These are phyloP conservation scores for Lactarius tabidus DNA, from an alignment of 768 basidiomycete species.

Conservation along the genomic window DNA sequence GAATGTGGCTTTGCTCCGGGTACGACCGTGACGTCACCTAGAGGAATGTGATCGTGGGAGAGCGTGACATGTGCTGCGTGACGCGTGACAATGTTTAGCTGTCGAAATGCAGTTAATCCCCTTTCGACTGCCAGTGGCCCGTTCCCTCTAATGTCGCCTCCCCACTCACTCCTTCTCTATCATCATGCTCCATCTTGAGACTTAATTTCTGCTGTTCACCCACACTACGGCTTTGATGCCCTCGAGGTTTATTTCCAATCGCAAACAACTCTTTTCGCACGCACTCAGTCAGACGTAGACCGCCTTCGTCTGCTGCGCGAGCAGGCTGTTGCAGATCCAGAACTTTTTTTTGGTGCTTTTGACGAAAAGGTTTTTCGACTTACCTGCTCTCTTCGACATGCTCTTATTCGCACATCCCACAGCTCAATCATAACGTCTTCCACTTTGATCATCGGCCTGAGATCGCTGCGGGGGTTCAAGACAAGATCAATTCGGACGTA, in stretches of 20 bases:
- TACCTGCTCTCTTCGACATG: constrained; percentile 27
- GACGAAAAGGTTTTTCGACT: constrained; percentile 36
- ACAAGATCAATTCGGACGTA: constrained; percentile 57
- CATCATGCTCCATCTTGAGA: neutral
- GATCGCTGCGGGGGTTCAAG: constrained; percentile 42
- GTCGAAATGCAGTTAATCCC: neutral
- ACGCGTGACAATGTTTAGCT: neutral
- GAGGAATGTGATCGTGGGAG: constrained; percentile 11
- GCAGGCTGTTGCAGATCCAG: constrained; percentile 37
- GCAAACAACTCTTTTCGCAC: constrained; percentile 57
- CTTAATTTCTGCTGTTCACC: neutral
- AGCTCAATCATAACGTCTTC: constrained; percentile 36
- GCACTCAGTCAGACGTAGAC: constrained; percentile 60
- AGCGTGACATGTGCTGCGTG: too few relatives aligned
- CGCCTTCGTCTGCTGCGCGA: constrained; percentile 45
- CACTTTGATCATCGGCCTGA: constrained; percentile 44
- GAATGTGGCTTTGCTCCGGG: too few relatives aligned
- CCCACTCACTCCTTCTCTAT: neutral
- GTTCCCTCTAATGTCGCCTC: constrained; percentile 2
- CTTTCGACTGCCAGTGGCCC: neutral
- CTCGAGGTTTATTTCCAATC: constrained; percentile 61
- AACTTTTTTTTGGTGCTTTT: constrained; percentile 33
- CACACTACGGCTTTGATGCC: constrained; percentile 48
- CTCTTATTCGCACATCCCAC: constrained; percentile 1
- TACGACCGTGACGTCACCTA: too few relatives aligned